These are phyloP conservation scores for Hypholoma sublateritium DNA, from an alignment of 768 basidiomycete species.

Conservation along the genomic window DNA sequence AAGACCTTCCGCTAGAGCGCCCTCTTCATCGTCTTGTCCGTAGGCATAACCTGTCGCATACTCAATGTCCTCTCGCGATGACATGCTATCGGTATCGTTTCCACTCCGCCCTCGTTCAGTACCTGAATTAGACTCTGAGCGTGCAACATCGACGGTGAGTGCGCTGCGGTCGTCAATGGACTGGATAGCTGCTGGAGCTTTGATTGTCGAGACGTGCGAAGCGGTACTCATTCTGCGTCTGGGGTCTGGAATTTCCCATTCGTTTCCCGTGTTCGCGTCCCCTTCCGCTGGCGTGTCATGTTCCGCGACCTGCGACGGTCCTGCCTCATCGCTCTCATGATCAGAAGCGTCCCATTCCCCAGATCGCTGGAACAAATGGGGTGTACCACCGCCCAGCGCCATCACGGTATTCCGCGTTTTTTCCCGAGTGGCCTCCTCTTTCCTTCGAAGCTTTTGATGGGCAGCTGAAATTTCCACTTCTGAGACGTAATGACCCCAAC, in stretches of 20 bases:
- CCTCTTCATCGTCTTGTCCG: constrained; percentile 4
- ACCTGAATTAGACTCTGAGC: background rate
- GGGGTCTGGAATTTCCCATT: background rate
- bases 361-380: background rate
- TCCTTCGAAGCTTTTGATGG: constrained; percentile 13
- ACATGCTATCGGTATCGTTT: background rate
- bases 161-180: background rate
- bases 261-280: background rate
- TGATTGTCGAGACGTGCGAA: constrained; percentile 11
- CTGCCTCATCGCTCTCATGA: background rate
- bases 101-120: background rate
- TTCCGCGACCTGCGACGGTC: background rate
- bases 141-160: too few species aligned
- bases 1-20: constrained; percentile 10
- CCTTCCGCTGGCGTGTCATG: background rate
- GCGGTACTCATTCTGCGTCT: constrained; percentile 4
- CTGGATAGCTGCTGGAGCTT: background rate
- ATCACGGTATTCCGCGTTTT: background rate
- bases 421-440: constrained; percentile 3
- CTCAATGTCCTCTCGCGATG: background rate
- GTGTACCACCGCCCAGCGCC: background rate
- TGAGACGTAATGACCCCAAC: constrained; percentile 5
- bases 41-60: background rate
- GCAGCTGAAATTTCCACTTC: background rate
- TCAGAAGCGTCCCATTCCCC: background rate